Evolutionary conservation across 2,329 filamentous ascomycete genomes (phyloP).

Genomic region (Tolypocladium nubicola): DNA sequence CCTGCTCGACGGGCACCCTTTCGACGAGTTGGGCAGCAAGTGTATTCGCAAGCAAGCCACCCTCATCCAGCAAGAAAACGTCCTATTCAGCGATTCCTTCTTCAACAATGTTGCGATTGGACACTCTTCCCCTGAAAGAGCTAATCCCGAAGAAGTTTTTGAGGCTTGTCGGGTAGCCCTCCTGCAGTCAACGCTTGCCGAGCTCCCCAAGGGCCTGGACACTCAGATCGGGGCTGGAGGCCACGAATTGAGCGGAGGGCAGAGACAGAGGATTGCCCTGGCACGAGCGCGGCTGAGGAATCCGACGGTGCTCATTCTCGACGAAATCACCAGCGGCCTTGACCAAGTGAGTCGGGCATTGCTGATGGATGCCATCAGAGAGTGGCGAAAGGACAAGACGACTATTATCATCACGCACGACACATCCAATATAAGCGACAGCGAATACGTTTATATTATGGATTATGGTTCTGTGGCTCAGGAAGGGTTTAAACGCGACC

Average conservation of each 20-base stretch:
- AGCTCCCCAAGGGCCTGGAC: slow-evolving; percentile 59
- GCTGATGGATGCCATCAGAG: slow-evolving; percentile 64
- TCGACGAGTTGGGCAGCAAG: slow-evolving; percentile 49
- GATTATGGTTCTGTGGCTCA: slow-evolving; percentile 59
- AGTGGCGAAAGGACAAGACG: slow-evolving; percentile 71
- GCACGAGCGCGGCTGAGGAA: slow-evolving; percentile 70
- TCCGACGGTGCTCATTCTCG: slow-evolving; percentile 71
- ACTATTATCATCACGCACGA: slow-evolving; percentile 94
- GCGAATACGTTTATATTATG: slow-evolving; percentile 75
- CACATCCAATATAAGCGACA: slow-evolving; percentile 57
- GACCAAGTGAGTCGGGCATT: slow-evolving; percentile 59
- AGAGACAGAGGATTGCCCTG: slow-evolving; percentile 71
- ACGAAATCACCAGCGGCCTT: slow-evolving; percentile 80
- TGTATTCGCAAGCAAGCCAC: slow-evolving; percentile 75
- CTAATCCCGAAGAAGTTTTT: slow-evolving; percentile 44
- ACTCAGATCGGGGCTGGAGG: slow-evolving; percentile 64
- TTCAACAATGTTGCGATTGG: slow-evolving; percentile 71
- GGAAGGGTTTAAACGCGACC: slow-evolving; percentile 35
- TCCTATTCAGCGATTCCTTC: slow-evolving; percentile 74
- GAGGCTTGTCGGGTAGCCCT: slow-evolving; percentile 56
- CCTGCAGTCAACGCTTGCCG: slow-evolving; percentile 55
- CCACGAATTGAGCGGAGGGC: slow-evolving; percentile 68
- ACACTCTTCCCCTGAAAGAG: slow-evolving; percentile 32
- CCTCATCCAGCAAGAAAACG: slow-evolving; percentile 71
- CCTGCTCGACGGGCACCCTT: slow-evolving; percentile 51